Conservation (phyloP, 73 alveolate genomes). For the Paramecium tetraurelia region DNA sequence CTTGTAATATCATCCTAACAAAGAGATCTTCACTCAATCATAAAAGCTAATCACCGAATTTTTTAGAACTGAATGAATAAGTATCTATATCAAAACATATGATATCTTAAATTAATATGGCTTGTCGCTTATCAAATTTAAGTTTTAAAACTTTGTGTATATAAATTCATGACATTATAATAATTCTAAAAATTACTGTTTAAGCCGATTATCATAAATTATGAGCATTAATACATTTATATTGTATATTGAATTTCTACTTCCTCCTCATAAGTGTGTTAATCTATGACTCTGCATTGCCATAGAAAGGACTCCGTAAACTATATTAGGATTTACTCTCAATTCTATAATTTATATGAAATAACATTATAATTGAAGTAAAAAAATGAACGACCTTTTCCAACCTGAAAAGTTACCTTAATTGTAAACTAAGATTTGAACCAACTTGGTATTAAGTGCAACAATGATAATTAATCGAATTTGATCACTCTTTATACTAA, state of each 20-base stretch:
- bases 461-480: neutral
- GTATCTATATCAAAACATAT: neutral
- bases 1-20: conserved; percentile 2
- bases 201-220: neutral
- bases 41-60: neutral
- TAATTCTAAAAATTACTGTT: neutral
- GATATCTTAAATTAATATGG: neutral
- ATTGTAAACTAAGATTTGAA: neutral
- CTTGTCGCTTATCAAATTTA: neutral
- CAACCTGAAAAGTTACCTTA: neutral
- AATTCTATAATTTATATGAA: neutral
- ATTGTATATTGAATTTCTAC: neutral
- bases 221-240: neutral
- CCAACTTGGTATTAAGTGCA: neutral
- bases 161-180: neutral
- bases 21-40: neutral
- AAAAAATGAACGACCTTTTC: neutral
- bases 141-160: neutral
- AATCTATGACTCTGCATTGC: neutral
- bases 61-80: neutral
- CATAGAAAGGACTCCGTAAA: neutral
- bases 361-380: neutral
- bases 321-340: neutral
- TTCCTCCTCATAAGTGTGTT: neutral
- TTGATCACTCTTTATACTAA: neutral